Evolutionary conservation across 768 basidiomycete genomes (phyloP).

Genomic region (Kwoniella sp.): DNA sequence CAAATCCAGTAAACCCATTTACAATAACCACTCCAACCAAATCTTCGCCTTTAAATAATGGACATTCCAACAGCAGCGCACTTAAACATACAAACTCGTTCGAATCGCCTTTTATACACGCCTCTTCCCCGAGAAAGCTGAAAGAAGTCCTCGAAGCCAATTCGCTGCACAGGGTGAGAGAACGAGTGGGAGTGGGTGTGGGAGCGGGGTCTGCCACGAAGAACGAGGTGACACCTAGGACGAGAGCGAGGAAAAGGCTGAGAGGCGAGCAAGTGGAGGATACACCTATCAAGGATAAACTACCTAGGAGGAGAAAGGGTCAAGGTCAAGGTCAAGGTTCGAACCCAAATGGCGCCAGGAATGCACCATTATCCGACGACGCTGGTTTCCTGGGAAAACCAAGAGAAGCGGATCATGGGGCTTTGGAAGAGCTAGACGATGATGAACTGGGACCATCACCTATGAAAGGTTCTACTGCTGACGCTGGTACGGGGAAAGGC

Average conservation of each 20-base stretch:
- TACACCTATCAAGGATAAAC: conserved; percentile 41
- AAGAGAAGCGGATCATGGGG: conserved; percentile 5
- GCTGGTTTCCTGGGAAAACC: background rate
- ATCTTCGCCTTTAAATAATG: background rate
- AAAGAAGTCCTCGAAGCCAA: conserved; percentile 40
- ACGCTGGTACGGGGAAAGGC: conserved; percentile 8
- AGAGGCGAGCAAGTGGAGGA: conserved; percentile 45
- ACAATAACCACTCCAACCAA: conserved; percentile 18
- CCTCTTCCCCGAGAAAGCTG: conserved; percentile 39
- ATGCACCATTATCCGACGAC: background rate
- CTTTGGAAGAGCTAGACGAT: conserved; percentile 4
- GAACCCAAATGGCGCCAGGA: conserved; percentile 1
- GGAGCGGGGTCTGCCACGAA: conserved; percentile 2
- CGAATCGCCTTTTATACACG: conserved; percentile 45
- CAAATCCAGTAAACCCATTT: conserved; percentile 46
- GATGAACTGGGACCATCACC: conserved; percentile 48
- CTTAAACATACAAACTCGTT: conserved; percentile 1
- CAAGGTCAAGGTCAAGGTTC: conserved; percentile 6
- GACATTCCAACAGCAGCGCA: background rate
- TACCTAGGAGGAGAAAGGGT: conserved; percentile 17
- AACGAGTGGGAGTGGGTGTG: no score
- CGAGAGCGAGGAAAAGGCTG: conserved; percentile 40
- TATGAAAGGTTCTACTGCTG: conserved; percentile 23
- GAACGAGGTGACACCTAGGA: conserved; percentile 39
- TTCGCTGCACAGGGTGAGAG: conserved; percentile 35